Base-by-base conservation (phyloP, 1,284 basidiomycete species). In the Cerrena zonata region DNA sequence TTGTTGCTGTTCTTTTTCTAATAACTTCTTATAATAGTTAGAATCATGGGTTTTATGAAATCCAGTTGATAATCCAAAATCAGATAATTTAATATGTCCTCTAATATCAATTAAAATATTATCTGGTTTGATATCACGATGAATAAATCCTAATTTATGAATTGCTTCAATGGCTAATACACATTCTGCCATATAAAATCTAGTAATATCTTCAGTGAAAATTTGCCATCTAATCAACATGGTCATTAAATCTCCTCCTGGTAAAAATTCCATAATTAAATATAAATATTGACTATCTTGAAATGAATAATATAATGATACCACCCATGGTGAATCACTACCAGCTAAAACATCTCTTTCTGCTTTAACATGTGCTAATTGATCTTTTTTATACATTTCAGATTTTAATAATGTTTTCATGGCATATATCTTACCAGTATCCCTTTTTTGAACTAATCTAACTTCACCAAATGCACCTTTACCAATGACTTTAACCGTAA, bases 141-240 rank as follows among this genome's bases (percentile, higher is more conserved):
- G 95, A 61, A 99, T 98, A 69, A 98, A 99, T n/a, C 95, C 95
- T 19, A 99, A 82, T 62, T 93, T 92, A 71, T 99, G 95, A 2
- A 99, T 95, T 1, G 94, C 95, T 68, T 99, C 95, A 54, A 99
- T 94, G 19, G 95, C 95, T 27, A 99, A 78, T 50, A 98, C 93
- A 67, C 94, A 97, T 71, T 99, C 95, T 39, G 95, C 95, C 84
- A 99, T 97, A 72, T 99, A 99, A 73, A 99, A 99, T 51, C 96
- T 86, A 27, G 94, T 96, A 36, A 99, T 95, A 65, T 99, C 95
- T 68, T 99, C 95, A 7, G 91, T 93, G 72, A 99, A 99, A 1
- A 95, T 92, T 68, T 99, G 95, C 70, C 98, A 98, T 71, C 98
- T 98, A 86, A 99, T 99, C 57, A 99, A 77, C 95, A 98, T 99